Evolutionary conservation across 2,329 filamentous ascomycete species (phyloP).

Genomic region (Grosmannia serpens): DNA sequence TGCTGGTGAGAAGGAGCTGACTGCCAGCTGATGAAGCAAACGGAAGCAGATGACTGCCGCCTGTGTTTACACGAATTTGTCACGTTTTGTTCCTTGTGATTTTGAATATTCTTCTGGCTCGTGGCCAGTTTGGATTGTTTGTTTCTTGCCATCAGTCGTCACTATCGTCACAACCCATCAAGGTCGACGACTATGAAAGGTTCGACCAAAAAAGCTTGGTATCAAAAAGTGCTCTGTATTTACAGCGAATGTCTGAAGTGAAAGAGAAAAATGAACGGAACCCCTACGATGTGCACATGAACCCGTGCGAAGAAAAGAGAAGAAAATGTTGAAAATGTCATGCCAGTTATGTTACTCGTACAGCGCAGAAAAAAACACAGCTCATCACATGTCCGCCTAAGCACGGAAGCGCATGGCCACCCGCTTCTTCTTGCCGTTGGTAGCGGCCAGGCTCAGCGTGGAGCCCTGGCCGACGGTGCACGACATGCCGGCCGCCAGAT

Average conservation of each 20-base stretch:
- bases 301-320: not conserved
- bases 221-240: not conserved
- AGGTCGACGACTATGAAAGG: not conserved
- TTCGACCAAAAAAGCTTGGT: not conserved
- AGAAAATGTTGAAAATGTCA: not conserved
- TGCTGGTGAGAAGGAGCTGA: too few relatives aligned
- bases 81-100: too few relatives aligned
- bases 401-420: slow-evolving; percentile 13
- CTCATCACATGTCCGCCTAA: slow-evolving; percentile 1
- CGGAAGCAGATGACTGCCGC: too few relatives aligned
- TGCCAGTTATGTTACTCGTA: not conserved
- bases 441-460: slow-evolving; percentile 12
- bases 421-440: slow-evolving; percentile 15
- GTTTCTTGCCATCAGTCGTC: not conserved
- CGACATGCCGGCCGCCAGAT: slow-evolving; percentile 32
- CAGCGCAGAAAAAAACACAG: not conserved
- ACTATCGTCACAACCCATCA: not conserved
- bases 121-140: not conserved
- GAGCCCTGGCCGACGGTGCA: slow-evolving; percentile 27
- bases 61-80: too few relatives aligned
- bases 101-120: not conserved
- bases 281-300: not conserved
- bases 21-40: too few relatives aligned
- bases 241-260: not conserved
- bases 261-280: not conserved